Evolutionary conservation across 805 yeast species (phyloP), one percentile per base, ranked within the genome.

Genomic region (Saccharomycopsis malanga): DNA sequence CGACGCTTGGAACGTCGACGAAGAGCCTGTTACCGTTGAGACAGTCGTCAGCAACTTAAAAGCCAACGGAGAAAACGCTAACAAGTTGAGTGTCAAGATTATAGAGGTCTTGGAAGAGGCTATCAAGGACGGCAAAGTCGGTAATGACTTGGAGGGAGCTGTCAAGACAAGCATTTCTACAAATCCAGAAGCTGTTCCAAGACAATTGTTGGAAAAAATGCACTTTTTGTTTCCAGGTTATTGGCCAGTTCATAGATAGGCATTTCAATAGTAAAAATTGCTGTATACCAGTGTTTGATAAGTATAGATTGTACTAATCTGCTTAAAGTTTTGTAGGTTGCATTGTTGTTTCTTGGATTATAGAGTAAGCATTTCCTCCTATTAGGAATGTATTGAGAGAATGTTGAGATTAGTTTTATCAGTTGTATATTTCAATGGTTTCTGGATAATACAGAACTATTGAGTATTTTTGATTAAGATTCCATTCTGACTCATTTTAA

Each of bases 11-110:
- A 85, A 88, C 61, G 95, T 83, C 58, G 79, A 77, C 45, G 98
- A 82, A 61, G 97, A 91, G 60, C 91, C 98, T 2, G 99, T 93
- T 41, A 89, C 98, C 6, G 98, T 93, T n/a, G 97, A 89, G 68
- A 84, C 95, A 3, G 96, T 93, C 36, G 88, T 93, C 43, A 87
- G 95, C 46, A 86, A 93, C 64, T 74, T 91, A 61, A 77, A 77
- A 60, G 93, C 95, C 51, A 93, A 93, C 68, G 73, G 85, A 44
- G 82, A 77, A 32, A 91, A 91, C 60, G 98, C 98, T 7, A 83
- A 84, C 62, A 70, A 68, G 49, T 69, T 93, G 44, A 88, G 95
- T 29, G 80, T 77, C 38, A 74, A 72, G 39, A 69, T 91, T 52
- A 77, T 93, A 42, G 77, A 75, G 41, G 74, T 73, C 30, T 71